These are phyloP conservation scores for Bidens hawaiensis DNA, from an alignment of 140 eudicot genomes.

Conservation along the genomic window DNA sequence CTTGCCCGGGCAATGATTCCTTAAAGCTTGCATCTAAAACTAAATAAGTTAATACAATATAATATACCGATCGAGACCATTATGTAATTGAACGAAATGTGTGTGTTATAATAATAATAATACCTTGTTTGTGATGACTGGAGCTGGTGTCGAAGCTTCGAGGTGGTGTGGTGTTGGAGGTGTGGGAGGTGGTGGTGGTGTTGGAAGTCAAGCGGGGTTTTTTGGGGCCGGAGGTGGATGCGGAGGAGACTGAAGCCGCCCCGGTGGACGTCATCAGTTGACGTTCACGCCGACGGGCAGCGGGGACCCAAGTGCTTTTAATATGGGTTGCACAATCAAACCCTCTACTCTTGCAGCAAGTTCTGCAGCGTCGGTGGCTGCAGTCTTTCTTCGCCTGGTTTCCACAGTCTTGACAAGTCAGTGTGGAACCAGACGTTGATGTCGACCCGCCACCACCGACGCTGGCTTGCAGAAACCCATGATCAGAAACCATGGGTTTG, in stretches of 20 bases:
- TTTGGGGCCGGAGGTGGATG: slow-evolving; percentile 74
- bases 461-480: slow-evolving; percentile 24
- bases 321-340: slow-evolving; percentile 81
- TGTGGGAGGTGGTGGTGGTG: slow-evolving; percentile 66
- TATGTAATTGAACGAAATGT: too few species aligned
- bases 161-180: slow-evolving; percentile 87
- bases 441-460: slow-evolving; percentile 31
- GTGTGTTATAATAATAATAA: too few species aligned
- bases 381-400: slow-evolving; percentile 95
- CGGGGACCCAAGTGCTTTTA: slow-evolving; percentile 96
- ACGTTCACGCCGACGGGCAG: slow-evolving; percentile 87
- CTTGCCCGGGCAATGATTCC: slow-evolving; percentile 81
- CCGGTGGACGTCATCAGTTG: slow-evolving; percentile 42
- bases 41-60: too few species aligned
- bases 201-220: slow-evolving; percentile 71
- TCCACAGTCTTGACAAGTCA: slow-evolving; percentile 80
- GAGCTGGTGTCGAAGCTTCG: slow-evolving; percentile 80
- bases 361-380: slow-evolving; percentile 68
- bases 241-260: slow-evolving; percentile 51
- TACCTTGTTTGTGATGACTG: slow-evolving; percentile 76
- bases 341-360: slow-evolving; percentile 92
- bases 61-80: too few species aligned
- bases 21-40: slow-evolving; percentile 64
- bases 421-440: slow-evolving; percentile 31
- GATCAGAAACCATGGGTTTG: slow-evolving; percentile 39